A percentile compares a stretch with the other conserved stretches of the same genome.
Conservation (phyloP, 2,329 filamentous ascomycete species). For the Exophiala bonariae region DNA sequence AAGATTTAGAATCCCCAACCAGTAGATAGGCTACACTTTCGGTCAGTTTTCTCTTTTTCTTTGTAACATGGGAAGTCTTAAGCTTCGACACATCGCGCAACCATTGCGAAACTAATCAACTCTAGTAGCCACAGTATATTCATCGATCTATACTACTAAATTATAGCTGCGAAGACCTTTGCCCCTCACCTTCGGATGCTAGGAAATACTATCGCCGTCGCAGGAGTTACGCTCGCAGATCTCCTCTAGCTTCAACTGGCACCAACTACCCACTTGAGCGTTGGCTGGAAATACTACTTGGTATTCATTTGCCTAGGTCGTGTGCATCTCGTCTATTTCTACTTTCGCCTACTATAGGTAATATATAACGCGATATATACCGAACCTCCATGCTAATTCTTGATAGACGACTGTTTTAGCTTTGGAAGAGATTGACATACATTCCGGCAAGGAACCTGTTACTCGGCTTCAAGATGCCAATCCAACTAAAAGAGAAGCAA, state of each 20-base stretch:
- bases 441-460: background rate
- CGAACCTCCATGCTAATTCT: background rate
- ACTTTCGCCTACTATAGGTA: conserved; percentile 35
- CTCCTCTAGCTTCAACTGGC: conserved; percentile 36
- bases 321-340: conserved; percentile 33
- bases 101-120: background rate
- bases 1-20: conserved; percentile 1
- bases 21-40: conserved; percentile 4
- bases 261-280: conserved; percentile 32
- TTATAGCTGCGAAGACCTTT: conserved; percentile 36
- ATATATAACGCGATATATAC: too few relatives aligned
- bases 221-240: conserved; percentile 27
- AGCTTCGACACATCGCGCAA: too few relatives aligned
- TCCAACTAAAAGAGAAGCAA: background rate
- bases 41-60: conserved; percentile 10
- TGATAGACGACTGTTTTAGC: conserved; percentile 2
- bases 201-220: conserved; percentile 8
- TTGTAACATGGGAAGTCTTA: conserved; percentile 12
- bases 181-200: conserved; percentile 12
- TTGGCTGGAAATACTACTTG: conserved; percentile 40
- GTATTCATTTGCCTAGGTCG: conserved; percentile 35
- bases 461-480: conserved; percentile 3
- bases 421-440: conserved; percentile 6
- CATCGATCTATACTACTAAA: conserved; percentile 48
- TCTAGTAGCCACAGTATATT: conserved; percentile 6